Evolutionary conservation across 129 eudicot genomes (phyloP).

Genomic region (Centaurea solstitialis): DNA sequence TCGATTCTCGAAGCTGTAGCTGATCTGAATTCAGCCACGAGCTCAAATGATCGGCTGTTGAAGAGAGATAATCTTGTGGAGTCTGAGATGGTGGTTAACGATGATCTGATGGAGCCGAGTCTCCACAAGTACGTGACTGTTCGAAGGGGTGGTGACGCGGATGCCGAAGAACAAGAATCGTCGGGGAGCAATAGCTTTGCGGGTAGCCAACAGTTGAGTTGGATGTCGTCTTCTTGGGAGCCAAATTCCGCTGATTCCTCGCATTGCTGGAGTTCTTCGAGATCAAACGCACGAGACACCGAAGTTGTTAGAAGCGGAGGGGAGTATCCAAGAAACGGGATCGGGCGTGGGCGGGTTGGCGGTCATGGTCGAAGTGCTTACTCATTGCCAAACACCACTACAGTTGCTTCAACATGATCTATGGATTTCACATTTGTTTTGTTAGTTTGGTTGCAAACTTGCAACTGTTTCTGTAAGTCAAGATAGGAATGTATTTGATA

Average conservation of each 20-base stretch:
- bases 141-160: conserved; percentile 64
- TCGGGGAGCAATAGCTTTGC: conserved; percentile 85
- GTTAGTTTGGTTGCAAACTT: conserved; percentile 39
- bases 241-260: conserved; percentile 90
- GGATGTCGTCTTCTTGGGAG: conserved; percentile 87
- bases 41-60: conserved; percentile 39
- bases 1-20: conserved; percentile 97
- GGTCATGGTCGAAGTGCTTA: conserved; percentile 36
- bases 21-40: conserved; percentile 72
- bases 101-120: conserved; percentile 82
- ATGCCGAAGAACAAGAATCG: conserved; percentile 77
- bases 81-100: conserved; percentile 58
- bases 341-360: conserved; percentile 37
- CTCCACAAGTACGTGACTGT: conserved; percentile 90
- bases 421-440: conserved; percentile 20
- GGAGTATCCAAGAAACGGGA: conserved; percentile 34
- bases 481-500: conserved; percentile 20
- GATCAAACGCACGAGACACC: conserved; percentile 30
- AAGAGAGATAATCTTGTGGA: conserved; percentile 47
- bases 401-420: conserved; percentile 28
- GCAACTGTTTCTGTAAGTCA: conserved; percentile 28
- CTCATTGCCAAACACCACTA: conserved; percentile 35
- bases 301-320: conserved; percentile 7
- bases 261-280: conserved; percentile 59
- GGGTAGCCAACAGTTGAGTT: conserved; percentile 52